phyloP scores from a whole-genome alignment of 148 eudicot species.

The Cornus suecica region DNA sequence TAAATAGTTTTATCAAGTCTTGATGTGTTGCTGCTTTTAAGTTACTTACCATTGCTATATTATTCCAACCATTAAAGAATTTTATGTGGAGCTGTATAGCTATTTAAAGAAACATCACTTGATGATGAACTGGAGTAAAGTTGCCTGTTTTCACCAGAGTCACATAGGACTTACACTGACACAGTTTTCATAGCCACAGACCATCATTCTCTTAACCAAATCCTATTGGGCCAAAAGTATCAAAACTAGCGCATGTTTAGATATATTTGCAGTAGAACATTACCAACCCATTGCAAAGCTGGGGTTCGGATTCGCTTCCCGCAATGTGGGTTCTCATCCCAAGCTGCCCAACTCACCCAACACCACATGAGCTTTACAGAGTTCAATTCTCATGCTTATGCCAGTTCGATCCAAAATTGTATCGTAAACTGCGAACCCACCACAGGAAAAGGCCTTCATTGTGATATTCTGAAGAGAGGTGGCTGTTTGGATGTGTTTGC shows the following conservation, averaged over 20 bases:
- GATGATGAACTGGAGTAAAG: too few species aligned
- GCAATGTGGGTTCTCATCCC: background rate
- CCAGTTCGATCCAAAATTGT: background rate
- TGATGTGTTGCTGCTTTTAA: too few species aligned
- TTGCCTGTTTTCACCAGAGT: too few species aligned
- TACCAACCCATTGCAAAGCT: background rate
- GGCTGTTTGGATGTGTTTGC: background rate
- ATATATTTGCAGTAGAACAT: background rate
- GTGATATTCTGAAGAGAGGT: background rate
- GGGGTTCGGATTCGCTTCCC: background rate
- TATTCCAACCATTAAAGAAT: too few species aligned
- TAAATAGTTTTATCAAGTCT: too few species aligned
- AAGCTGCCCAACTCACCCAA: background rate
- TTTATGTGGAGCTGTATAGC: too few species aligned
- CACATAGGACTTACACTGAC: too few species aligned
- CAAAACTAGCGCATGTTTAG: background rate
- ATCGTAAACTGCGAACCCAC: background rate
- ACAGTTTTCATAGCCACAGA: too few species aligned
- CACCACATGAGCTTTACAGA: background rate
- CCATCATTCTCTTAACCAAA: too few species aligned
- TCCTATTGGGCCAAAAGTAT: too few species aligned
- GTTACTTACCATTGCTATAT: too few species aligned
- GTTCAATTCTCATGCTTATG: background rate
- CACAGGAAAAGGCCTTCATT: background rate
- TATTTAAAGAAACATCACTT: too few species aligned